These are phyloP conservation scores for Lentinula lateritia DNA, from an alignment of 768 basidiomycete genomes.

Conservation along the genomic window DNA sequence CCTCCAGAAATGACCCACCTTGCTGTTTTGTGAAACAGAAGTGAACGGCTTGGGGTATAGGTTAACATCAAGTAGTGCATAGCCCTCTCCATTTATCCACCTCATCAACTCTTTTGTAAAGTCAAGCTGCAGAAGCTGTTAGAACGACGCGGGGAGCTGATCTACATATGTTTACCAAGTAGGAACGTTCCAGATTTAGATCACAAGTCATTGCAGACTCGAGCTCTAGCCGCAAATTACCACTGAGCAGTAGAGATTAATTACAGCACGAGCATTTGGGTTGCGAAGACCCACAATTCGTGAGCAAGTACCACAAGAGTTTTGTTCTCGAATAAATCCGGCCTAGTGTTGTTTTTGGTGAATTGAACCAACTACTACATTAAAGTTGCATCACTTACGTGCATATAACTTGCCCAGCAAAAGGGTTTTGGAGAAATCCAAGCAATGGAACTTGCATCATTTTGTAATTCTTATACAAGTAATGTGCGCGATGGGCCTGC, in stretches of 20 bases:
- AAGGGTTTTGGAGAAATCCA: constrained; percentile 60
- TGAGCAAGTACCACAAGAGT: constrained; percentile 87
- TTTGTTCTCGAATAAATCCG: constrained; percentile 70
- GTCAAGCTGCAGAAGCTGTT: constrained; percentile 55
- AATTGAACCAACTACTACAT: background rate
- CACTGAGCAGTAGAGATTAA: constrained; percentile 39
- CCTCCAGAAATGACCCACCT: constrained; percentile 20
- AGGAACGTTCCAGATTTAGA: constrained; percentile 74
- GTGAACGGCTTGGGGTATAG: constrained; percentile 58
- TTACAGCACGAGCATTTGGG: background rate
- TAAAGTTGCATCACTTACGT: constrained; percentile 50
- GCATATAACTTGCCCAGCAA: constrained; percentile 82
- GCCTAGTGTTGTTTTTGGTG: constrained; percentile 34
- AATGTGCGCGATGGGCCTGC: constrained; percentile 83
- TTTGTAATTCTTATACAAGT: constrained; percentile 66
- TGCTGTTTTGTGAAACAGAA: constrained; percentile 14
- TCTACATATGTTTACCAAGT: constrained; percentile 50
- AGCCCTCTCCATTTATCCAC: constrained; percentile 67
- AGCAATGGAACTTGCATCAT: constrained; percentile 83
- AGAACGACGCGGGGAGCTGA: background rate
- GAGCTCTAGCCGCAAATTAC: constrained; percentile 83
- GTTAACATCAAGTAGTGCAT: constrained; percentile 83
- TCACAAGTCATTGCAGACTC: constrained; percentile 68
- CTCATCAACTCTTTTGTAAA: constrained; percentile 72
- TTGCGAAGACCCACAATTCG: constrained; percentile 70